Base-by-base conservation (phyloP, 1,284 basidiomycete genomes). In the Boletus smithii region DNA sequence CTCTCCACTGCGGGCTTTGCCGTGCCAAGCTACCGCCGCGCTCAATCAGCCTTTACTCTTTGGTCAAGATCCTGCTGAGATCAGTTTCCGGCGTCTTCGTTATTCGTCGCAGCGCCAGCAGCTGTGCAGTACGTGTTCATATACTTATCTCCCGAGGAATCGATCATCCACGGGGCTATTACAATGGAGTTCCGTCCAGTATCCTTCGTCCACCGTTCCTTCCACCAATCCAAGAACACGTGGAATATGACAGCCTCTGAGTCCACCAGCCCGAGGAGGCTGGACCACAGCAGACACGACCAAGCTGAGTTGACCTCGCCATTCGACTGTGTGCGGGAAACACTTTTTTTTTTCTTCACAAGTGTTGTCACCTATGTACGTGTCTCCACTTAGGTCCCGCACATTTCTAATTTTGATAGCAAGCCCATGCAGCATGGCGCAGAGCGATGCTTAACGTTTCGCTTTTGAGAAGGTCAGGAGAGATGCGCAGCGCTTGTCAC, bases 361-460 rank as follows among this genome's bases (percentile, higher is more conserved):
- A 34, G 11, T 10, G 40, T 34, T 40, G 20, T 31, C 32, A 20
- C 22, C 31, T 35, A 22, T 33, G 33, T 30, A 22, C 24, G 33
- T 31, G 8, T 9, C 40, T 38, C 27, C 13, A 39, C 17, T n/a
- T 16, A 20, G 10, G 29, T 22, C 13, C 17, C 29, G 37, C 23
- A n/a, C 11, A 33, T 36, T 17, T 31, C 46, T 29, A 49, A 48
- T 36, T 48, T 38, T 36, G 17, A 35, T 33, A 8, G 5, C 10
- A 16, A 32, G 3, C 23, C 16, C 16, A 4, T 27, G 39, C 46
- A 46, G 54, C 32, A 56, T 59, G 48, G 22, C 24, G 24, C 33
- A 26, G 44, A 39, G 48, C 47, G 52, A 52, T 54, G 51, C 37
- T 3, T 23, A 8, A 40, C 26, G 16, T 44, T 8, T 34, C 23